These are phyloP conservation scores for Pyrenula aspistea DNA, from an alignment of 495 filamentous ascomycete genomes.

Conservation along the genomic window DNA sequence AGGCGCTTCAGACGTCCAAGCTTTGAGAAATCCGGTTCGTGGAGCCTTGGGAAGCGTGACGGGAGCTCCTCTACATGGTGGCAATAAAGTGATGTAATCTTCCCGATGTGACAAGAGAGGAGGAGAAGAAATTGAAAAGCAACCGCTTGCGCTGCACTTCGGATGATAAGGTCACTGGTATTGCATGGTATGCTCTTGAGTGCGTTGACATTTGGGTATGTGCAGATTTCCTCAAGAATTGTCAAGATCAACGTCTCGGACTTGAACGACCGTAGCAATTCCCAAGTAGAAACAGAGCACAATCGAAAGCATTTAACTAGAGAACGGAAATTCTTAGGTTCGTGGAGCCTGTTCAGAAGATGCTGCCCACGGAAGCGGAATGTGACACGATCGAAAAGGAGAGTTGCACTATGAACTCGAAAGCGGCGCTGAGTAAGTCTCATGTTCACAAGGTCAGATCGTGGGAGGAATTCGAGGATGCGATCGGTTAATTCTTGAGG, in stretches of 20 bases:
- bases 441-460: background rate
- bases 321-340: background rate
- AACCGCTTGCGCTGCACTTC: background rate
- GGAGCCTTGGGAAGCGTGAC: background rate
- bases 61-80: background rate
- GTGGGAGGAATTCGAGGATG: background rate
- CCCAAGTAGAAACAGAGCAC: background rate
- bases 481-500: background rate
- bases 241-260: too few species aligned
- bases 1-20: background rate
- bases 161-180: background rate
- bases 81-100: background rate
- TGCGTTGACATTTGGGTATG: background rate
- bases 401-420: background rate
- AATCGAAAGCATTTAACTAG: background rate
- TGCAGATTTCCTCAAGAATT: background rate
- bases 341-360: background rate
- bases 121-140: background rate
- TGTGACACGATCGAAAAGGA: background rate
- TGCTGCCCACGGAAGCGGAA: background rate
- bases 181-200: background rate
- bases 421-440: background rate
- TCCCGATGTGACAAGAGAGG: background rate
- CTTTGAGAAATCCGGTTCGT: background rate
- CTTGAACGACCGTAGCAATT: too few species aligned